Percentiles rank a stretch among this genome's conserved stretches.
Evolutionary conservation across 192 early-diverging fungal species (phyloP).

Genomic region (Martensiomyces pterosporus): DNA sequence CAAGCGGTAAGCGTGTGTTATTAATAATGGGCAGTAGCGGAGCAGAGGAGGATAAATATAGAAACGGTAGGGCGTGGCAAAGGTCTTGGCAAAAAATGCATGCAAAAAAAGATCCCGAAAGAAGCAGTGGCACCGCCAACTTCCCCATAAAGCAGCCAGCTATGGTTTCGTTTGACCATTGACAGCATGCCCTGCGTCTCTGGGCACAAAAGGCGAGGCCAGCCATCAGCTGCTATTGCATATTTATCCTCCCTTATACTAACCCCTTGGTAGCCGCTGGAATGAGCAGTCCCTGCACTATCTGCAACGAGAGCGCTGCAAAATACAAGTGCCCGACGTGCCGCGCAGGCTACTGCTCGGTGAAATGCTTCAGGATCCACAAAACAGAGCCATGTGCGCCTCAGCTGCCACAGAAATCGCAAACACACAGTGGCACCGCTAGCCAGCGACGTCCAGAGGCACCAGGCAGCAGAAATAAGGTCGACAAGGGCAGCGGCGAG

Average conservation of each 20-base stretch:
- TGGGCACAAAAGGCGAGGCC: no score
- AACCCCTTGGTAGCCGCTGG: no score
- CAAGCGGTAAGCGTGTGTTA: slow-evolving; percentile 1
- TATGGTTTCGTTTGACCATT: no score
- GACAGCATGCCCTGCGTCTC: no score
- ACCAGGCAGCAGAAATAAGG: background rate
- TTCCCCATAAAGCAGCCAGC: slow-evolving; percentile 21
- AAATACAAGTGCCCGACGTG: slow-evolving; percentile 51
- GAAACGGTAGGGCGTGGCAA: no score
- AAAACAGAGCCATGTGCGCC: slow-evolving; percentile 28
- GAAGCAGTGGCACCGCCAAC: background rate
- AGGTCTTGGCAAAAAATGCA: no score
- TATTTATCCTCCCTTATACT: background rate
- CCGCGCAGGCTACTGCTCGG: slow-evolving; percentile 38
- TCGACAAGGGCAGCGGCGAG: slow-evolving; percentile 11
- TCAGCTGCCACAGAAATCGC: background rate
- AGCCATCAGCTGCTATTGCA: no score
- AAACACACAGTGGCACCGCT: background rate
- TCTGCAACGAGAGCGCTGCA: slow-evolving; percentile 25
- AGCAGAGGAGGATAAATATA: no score
- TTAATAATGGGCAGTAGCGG: no score
- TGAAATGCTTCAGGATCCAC: slow-evolving; percentile 39
- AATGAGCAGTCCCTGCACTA: slow-evolving; percentile 25
- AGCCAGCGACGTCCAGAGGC: background rate
- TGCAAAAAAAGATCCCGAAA: no score